A percentile compares a stretch with the other conserved stretches of the same genome.
These are phyloP conservation scores for Leccinum variabile DNA, from an alignment of 1,284 basidiomycete species.

Conservation along the genomic window DNA sequence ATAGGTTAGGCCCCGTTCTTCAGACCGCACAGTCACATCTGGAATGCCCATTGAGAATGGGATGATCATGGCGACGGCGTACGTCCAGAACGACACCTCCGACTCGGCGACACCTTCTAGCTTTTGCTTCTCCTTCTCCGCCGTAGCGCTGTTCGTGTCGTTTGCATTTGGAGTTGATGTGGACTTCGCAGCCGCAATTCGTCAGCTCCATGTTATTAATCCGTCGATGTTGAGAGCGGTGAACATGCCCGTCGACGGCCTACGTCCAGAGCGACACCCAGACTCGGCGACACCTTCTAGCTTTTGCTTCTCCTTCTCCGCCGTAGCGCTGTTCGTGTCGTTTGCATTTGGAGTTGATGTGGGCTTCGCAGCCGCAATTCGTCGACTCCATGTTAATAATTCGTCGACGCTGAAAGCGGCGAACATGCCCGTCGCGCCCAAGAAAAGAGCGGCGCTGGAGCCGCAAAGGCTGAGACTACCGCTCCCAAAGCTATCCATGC, in stretches of 20 bases:
- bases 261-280: slow-evolving; percentile 64
- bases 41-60: too few species aligned
- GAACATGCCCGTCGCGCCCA: too few species aligned
- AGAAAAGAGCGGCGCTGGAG: too few species aligned
- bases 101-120: slow-evolving; percentile 14
- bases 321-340: background rate
- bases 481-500: slow-evolving; percentile 41
- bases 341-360: slow-evolving; percentile 7
- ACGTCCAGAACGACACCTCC: slow-evolving; percentile 58
- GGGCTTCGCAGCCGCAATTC: background rate
- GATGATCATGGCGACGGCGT: slow-evolving; percentile 55
- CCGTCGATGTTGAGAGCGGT: slow-evolving; percentile 61
- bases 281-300: slow-evolving; percentile 14
- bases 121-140: background rate
- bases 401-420: slow-evolving; percentile 54
- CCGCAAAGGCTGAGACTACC: slow-evolving; percentile 44
- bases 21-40: too few species aligned
- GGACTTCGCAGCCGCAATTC: background rate
- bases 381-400: slow-evolving; percentile 29
- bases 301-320: background rate
- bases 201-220: slow-evolving; percentile 29
- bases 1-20: too few species aligned
- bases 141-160: background rate
- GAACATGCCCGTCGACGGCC: slow-evolving; percentile 42
- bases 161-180: slow-evolving; percentile 7